Conservation (phyloP, 257 asterid genomes). For the Solanum lignicaule region DNA sequence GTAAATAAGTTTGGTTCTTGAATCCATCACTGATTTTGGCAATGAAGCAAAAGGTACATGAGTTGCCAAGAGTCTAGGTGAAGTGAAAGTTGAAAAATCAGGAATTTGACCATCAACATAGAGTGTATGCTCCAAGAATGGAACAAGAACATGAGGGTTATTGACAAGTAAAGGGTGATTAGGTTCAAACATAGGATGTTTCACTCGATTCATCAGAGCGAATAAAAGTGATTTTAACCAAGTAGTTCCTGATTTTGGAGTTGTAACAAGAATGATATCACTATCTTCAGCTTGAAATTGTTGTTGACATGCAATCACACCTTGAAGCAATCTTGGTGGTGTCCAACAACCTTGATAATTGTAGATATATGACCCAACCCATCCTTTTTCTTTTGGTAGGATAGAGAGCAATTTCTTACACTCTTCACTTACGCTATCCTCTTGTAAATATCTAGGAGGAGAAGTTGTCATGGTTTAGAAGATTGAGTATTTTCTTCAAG, state of each 20-base stretch:
- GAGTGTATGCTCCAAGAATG: neutral
- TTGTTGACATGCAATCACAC: neutral
- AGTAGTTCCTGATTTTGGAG: slow-evolving; percentile 10
- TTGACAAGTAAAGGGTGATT: neutral
- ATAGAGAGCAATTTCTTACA: neutral
- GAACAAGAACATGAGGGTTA: neutral
- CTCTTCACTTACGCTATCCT: neutral
- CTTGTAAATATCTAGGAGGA: neutral
- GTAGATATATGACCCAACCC: neutral
- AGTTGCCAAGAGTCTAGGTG: neutral
- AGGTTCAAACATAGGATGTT: neutral
- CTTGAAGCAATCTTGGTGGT: neutral
- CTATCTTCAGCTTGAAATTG: neutral
- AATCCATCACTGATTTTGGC: neutral
- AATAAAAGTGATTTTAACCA: slow-evolving; percentile 5
- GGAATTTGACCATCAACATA: neutral
- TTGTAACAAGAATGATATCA: neutral
- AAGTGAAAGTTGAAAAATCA: neutral
- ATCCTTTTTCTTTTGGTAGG: neutral
- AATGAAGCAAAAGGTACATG: neutral
- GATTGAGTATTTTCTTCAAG: neutral
- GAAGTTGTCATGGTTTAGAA: neutral
- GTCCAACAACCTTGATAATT: slow-evolving; percentile 3
- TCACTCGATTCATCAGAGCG: neutral
- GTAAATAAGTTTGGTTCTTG: neutral